These are phyloP conservation scores for Leccinum ochraceum DNA, from an alignment of 768 basidiomycete genomes.

Conservation along the genomic window DNA sequence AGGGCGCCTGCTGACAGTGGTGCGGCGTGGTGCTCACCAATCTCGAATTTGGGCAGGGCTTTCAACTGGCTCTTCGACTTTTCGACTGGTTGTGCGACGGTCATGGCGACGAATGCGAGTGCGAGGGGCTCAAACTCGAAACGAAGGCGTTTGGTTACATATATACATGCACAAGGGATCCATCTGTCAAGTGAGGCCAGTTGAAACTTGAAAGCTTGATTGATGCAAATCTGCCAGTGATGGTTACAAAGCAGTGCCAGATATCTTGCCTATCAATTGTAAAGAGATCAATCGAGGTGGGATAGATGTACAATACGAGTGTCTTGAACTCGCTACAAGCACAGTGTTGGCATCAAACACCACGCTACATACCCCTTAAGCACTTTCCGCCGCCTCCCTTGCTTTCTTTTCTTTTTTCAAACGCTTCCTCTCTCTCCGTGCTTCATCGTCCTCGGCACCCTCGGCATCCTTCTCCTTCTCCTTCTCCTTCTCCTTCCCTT, in stretches of 20 bases:
- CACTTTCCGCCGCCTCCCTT: slow-evolving; percentile 40
- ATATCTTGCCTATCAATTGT: slow-evolving; percentile 3
- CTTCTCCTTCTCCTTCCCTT: slow-evolving; percentile 52
- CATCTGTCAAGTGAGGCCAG: background rate
- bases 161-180: background rate
- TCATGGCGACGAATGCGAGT: slow-evolving; percentile 2
- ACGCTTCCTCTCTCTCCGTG: slow-evolving; percentile 60
- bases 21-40: slow-evolving; percentile 43
- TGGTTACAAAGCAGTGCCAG: slow-evolving; percentile 9
- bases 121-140: background rate
- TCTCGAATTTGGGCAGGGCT: slow-evolving; percentile 72
- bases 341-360: background rate
- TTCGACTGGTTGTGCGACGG: slow-evolving; percentile 8
- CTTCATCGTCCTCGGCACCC: slow-evolving; percentile 55
- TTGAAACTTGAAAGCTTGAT: slow-evolving; percentile 7
- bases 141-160: slow-evolving; percentile 2
- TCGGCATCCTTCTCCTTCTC: slow-evolving; percentile 50
- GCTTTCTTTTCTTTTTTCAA: slow-evolving; percentile 71
- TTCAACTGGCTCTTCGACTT: slow-evolving; percentile 49
- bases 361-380: slow-evolving; percentile 6
- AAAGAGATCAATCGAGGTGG: slow-evolving; percentile 6
- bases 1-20: background rate
- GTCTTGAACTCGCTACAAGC: background rate
- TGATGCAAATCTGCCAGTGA: slow-evolving; percentile 13
- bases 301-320: slow-evolving; percentile 4